A percentile compares a stretch with the other conserved stretches of the same genome.
Evolutionary conservation across 768 basidiomycete genomes (phyloP).

Genomic region (Mycena latifolia): DNA sequence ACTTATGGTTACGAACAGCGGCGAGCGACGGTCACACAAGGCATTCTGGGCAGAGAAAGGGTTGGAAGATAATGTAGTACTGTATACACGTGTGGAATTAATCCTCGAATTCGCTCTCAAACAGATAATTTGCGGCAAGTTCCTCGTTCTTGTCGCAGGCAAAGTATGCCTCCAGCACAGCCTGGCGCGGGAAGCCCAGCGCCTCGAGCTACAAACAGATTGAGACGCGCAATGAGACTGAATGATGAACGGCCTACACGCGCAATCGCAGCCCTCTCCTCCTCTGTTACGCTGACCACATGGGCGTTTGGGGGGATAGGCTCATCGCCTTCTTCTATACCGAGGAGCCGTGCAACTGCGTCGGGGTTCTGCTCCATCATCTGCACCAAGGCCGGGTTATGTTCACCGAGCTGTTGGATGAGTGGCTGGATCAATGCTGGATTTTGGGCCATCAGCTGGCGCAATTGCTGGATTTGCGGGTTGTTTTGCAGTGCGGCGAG

Average conservation of each 20-base stretch:
- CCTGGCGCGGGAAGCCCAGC: slow-evolving; percentile 88
- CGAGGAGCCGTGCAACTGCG: slow-evolving; percentile 73
- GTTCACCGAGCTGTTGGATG: slow-evolving; percentile 82
- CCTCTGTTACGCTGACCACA: slow-evolving; percentile 82
- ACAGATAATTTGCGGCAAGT: slow-evolving; percentile 93
- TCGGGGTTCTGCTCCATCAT: slow-evolving; percentile 80
- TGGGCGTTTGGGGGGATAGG: slow-evolving; percentile 64
- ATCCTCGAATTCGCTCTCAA: slow-evolving; percentile 78
- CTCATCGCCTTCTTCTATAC: slow-evolving; percentile 57
- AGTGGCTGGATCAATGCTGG: slow-evolving; percentile 83
- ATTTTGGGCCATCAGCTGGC: slow-evolving; percentile 79
- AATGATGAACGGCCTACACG: slow-evolving; percentile 67
- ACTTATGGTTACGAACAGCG: not conserved
- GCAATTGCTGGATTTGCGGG: slow-evolving; percentile 79
- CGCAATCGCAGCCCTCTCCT: slow-evolving; percentile 91
- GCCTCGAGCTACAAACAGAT: slow-evolving; percentile 73
- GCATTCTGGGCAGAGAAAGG: not conserved
- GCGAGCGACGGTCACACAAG: not conserved
- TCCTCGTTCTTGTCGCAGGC: slow-evolving; percentile 98
- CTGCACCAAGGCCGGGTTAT: slow-evolving; percentile 84
- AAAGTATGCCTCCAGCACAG: slow-evolving; percentile 91
- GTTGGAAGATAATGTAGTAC: slow-evolving; percentile 3
- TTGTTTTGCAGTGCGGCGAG: slow-evolving; percentile 68
- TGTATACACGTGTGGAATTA: slow-evolving; percentile 31
- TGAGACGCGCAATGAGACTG: slow-evolving; percentile 12